Conservation (phyloP, 108 stramenopile genomes). For the Pseudonitzschia pungens region DNA sequence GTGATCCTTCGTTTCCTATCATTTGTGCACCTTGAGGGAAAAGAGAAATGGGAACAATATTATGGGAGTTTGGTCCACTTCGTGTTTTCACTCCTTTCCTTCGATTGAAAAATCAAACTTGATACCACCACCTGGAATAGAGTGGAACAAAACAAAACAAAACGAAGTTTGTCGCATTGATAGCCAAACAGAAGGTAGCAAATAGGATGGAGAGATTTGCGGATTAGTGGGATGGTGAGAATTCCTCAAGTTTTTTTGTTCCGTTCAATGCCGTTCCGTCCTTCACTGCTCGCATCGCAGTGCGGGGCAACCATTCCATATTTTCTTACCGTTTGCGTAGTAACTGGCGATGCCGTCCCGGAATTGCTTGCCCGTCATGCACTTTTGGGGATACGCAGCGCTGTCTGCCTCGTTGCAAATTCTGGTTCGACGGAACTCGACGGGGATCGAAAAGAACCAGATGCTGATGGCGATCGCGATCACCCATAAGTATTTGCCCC, state of each 20-base stretch:
- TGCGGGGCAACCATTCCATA: neutral
- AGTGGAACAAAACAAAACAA: neutral
- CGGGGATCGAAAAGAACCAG: constrained; percentile 52
- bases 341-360: constrained; percentile 34
- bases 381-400: constrained; percentile 9
- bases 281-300: neutral
- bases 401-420: constrained; percentile 30
- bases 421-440: constrained; percentile 46
- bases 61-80: neutral
- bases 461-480: constrained; percentile 27
- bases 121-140: constrained; percentile 30
- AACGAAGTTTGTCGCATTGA: too few species aligned
- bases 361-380: constrained; percentile 36
- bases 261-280: neutral
- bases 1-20: too few species aligned
- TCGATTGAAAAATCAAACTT: constrained; percentile 51
- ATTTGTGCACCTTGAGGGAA: too few species aligned
- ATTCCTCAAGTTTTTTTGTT: too few species aligned
- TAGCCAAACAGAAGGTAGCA: neutral
- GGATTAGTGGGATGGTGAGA: neutral
- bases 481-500: constrained; percentile 30
- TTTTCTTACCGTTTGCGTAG: constrained; percentile 37
- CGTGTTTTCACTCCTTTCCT: constrained; percentile 7
- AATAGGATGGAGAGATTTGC: neutral
- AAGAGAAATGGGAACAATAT: too few species aligned